Evolutionary conservation across 495 filamentous ascomycete genomes (phyloP).

Genomic region (Penicillium crystallinum): DNA sequence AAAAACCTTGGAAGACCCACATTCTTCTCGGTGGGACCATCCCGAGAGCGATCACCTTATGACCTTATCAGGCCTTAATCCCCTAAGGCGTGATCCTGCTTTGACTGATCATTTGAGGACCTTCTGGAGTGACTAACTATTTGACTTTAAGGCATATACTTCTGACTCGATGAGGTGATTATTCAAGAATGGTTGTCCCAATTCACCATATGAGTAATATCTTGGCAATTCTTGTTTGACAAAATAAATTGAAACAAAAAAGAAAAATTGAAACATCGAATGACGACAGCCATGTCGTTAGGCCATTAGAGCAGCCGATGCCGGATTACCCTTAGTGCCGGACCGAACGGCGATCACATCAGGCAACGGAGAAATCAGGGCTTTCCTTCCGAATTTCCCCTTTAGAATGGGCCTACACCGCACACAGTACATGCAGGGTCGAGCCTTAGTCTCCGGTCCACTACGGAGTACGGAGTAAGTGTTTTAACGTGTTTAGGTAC

Average conservation of each 20-base stretch:
- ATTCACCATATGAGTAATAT: neutral
- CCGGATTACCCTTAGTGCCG: slow-evolving; percentile 12
- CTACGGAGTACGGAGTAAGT: no score
- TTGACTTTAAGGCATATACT: neutral
- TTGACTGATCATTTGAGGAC: neutral
- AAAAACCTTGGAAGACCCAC: slow-evolving; percentile 13
- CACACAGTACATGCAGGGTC: neutral
- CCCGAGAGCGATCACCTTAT: slow-evolving; percentile 8
- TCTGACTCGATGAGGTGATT: slow-evolving; percentile 9
- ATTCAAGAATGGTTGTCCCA: no score
- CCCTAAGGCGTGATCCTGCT: slow-evolving; percentile 19
- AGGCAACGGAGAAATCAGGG: slow-evolving; percentile 12
- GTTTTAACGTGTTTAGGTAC: neutral
- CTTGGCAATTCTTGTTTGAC: neutral
- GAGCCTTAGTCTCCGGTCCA: no score
- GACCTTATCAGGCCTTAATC: slow-evolving; percentile 14
- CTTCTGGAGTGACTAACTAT: neutral
- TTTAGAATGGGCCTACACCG: neutral
- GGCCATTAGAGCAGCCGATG: slow-evolving; percentile 6
- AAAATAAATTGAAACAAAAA: neutral
- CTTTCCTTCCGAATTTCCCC: neutral
- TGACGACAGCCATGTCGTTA: neutral
- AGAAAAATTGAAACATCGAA: slow-evolving; percentile 2
- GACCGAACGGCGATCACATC: slow-evolving; percentile 22
- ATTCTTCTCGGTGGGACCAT: slow-evolving; percentile 13